A percentile compares a stretch with the other conserved stretches of the same genome.
Conservation (phyloP, 78 protist species). For the Dictyostelium firmibasis region DNA sequence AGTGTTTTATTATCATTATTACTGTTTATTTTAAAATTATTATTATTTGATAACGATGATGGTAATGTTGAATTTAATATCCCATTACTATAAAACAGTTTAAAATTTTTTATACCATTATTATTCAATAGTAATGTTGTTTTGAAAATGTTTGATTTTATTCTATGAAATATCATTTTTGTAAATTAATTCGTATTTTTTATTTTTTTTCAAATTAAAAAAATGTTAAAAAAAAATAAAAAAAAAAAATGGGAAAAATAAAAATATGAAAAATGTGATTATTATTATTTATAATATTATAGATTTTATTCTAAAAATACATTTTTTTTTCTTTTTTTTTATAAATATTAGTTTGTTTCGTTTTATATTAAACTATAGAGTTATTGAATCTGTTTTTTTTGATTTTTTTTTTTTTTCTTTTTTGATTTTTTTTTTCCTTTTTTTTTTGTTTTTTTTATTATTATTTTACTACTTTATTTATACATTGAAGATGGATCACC, state of each 20-base stretch:
- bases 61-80: neutral
- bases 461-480: neutral
- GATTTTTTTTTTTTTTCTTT: neutral
- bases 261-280: neutral
- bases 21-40: neutral
- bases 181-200: too few species aligned
- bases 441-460: neutral
- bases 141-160: neutral
- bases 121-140: neutral
- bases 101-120: neutral
- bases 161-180: neutral
- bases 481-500: constrained; percentile 54
- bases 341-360: neutral
- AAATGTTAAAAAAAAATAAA: too few species aligned
- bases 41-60: neutral
- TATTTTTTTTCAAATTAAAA: too few species aligned
- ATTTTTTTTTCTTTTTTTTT: neutral
- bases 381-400: neutral
- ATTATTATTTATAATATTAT: neutral
- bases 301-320: constrained; percentile 11
- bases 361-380: neutral
- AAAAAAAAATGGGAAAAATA: neutral
- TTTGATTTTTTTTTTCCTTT: neutral
- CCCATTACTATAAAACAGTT: neutral
- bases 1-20: neutral